Percentiles rank a stretch among this genome's conserved stretches.
These are phyloP conservation scores for Clarireedia homoeocarpa DNA, from an alignment of 2,329 filamentous ascomycete species.

Conservation along the genomic window DNA sequence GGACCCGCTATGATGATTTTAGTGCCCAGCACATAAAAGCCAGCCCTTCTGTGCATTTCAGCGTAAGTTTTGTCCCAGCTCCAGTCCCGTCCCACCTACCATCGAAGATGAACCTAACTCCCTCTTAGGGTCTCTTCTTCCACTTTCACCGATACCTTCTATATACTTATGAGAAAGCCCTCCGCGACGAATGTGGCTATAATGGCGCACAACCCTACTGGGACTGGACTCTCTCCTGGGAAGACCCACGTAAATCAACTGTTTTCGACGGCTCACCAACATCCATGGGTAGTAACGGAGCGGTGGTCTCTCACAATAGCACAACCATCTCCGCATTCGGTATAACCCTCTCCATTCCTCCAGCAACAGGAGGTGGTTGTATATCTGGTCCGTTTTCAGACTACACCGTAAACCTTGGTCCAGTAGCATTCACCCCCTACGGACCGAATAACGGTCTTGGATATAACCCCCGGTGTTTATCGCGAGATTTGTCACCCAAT, in stretches of 20 bases:
- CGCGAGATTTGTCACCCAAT: not conserved
- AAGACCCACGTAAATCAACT: slow-evolving; percentile 39
- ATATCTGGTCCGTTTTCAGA: slow-evolving; percentile 1
- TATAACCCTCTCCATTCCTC: slow-evolving; percentile 30
- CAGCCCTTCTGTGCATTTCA: slow-evolving; percentile 25
- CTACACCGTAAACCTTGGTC: slow-evolving; percentile 1
- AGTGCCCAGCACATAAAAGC: slow-evolving; percentile 32
- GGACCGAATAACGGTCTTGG: not conserved
- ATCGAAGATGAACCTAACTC: not conserved
- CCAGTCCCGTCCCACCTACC: not conserved
- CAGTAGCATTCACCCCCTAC: not conserved
- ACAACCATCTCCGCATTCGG: slow-evolving; percentile 21
- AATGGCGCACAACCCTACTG: slow-evolving; percentile 32
- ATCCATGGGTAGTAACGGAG: slow-evolving; percentile 42
- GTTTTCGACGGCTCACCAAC: slow-evolving; percentile 48
- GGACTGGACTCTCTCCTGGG: not conserved
- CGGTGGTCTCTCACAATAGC: slow-evolving; percentile 24
- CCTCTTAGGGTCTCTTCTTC: slow-evolving; percentile 9
- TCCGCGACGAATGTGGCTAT: slow-evolving; percentile 38
- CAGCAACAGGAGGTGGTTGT: slow-evolving; percentile 50
- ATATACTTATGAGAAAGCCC: slow-evolving; percentile 35
- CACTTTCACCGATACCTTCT: slow-evolving; percentile 34
- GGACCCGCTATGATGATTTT: slow-evolving; percentile 31
- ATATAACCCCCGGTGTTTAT: slow-evolving; percentile 3
- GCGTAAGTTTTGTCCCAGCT: slow-evolving; percentile 10